phyloP scores from a whole-genome alignment of 2,329 filamentous ascomycete species.

The Alternaria rosae region DNA sequence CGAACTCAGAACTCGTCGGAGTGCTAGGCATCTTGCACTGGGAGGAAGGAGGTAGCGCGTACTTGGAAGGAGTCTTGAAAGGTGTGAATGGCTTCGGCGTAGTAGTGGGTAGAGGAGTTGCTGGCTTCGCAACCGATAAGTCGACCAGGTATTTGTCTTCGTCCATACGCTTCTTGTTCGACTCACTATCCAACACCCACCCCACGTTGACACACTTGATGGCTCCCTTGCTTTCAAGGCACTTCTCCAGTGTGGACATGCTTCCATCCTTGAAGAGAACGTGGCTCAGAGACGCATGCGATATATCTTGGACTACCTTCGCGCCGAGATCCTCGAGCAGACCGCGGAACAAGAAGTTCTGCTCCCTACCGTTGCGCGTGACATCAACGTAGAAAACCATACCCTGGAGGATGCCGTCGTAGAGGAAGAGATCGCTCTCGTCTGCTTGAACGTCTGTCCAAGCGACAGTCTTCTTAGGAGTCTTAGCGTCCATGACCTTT shows the following conservation, averaged over 20 bases:
- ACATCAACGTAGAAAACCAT: conserved; percentile 85
- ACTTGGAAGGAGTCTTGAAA: conserved; percentile 41
- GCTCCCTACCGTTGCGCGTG: conserved; percentile 73
- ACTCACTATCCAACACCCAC: conserved; percentile 76
- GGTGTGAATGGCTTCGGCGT: conserved; percentile 38
- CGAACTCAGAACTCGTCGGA: conserved; percentile 39
- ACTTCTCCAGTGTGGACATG: conserved; percentile 81
- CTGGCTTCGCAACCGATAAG: conserved; percentile 31
- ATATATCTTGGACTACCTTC: conserved; percentile 70
- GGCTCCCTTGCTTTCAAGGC: conserved; percentile 72
- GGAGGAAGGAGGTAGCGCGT: conserved; percentile 31
- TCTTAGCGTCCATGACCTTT: conserved; percentile 36
- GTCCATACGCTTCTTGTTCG: conserved; percentile 43
- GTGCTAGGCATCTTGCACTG: conserved; percentile 35
- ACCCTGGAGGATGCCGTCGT: conserved; percentile 56
- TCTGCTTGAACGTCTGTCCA: conserved; percentile 35
- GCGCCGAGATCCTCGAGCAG: conserved; percentile 83
- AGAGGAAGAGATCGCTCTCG: conserved; percentile 31
- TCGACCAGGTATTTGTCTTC: conserved; percentile 45
- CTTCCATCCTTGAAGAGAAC: conserved; percentile 90
- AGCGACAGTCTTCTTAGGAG: conserved; percentile 49
- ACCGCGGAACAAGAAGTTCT: conserved; percentile 73
- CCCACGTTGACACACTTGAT: conserved; percentile 87
- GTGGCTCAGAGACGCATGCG: conserved; percentile 81
- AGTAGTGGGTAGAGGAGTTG: conserved; percentile 28